Evolutionary conservation across 352 stramenopile species (phyloP).

Genomic region (Pythium aquatile): DNA sequence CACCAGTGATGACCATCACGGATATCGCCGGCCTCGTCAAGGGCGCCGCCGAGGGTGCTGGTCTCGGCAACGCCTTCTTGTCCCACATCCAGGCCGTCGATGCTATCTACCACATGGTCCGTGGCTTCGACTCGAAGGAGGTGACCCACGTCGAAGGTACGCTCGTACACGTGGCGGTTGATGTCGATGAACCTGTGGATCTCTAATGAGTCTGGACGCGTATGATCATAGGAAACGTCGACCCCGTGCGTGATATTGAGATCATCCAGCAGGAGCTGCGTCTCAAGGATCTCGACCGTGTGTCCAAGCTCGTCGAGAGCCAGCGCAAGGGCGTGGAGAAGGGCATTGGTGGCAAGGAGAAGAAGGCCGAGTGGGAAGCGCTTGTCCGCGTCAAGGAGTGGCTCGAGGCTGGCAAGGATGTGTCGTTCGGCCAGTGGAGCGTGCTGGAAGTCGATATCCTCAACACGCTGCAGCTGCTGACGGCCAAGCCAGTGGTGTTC

Average conservation of each 20-base stretch:
- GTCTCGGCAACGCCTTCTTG: constrained; percentile 99
- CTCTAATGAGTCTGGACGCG: no score
- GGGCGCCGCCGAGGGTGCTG: constrained; percentile 96
- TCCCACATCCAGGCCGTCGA: constrained; percentile 99
- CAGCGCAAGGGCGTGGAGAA: constrained; percentile 90
- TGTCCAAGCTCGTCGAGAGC: constrained; percentile 72
- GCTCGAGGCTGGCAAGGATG: constrained; percentile 87
- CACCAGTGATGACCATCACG: constrained; percentile 97
- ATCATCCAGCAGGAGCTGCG: constrained; percentile 99
- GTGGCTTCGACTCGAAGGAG: constrained; percentile 97
- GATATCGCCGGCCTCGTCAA: constrained; percentile 99
- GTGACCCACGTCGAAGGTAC: constrained; percentile 98
- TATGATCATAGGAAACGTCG: constrained; percentile 81
- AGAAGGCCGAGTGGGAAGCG: constrained; percentile 93
- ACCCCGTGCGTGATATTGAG: constrained; percentile 98
- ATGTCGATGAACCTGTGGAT: no score
- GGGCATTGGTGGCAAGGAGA: constrained; percentile 91
- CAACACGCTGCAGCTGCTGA: constrained; percentile 92
- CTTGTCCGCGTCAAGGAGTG: constrained; percentile 81
- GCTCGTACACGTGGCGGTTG: background rate
- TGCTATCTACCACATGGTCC: constrained; percentile 97
- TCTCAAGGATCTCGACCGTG: constrained; percentile 95
- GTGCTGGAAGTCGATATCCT: constrained; percentile 88
- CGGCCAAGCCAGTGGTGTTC: constrained; percentile 97
- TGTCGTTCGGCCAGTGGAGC: constrained; percentile 90